These are phyloP conservation scores for Venturia pyrina DNA, from an alignment of 2,329 filamentous ascomycete genomes.

Conservation along the genomic window DNA sequence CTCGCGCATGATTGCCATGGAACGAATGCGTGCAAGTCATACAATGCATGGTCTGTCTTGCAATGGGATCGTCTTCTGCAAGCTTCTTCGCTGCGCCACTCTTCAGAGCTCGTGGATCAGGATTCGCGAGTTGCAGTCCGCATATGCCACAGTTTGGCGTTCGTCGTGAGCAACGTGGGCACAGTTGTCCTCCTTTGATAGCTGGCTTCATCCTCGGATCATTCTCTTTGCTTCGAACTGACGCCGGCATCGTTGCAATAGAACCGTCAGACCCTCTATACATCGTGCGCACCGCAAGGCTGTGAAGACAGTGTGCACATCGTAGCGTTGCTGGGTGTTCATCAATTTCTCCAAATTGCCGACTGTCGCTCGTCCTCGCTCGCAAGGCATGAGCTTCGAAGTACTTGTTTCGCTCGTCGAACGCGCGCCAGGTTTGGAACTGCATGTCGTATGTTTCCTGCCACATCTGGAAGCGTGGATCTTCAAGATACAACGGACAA, in stretches of 20 bases:
- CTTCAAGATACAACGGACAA: conserved; percentile 65
- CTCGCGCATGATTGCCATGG: conserved; percentile 51
- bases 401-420: conserved; percentile 67
- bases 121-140: conserved; percentile 49
- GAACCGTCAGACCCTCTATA: conserved; percentile 27
- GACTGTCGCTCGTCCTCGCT: conserved; percentile 52
- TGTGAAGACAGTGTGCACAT: conserved; percentile 61
- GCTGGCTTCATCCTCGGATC: conserved; percentile 12
- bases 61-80: conserved; percentile 37
- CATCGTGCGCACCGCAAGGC: conserved; percentile 31
- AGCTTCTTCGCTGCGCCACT: conserved; percentile 24
- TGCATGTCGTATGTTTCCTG: conserved; percentile 63
- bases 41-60: conserved; percentile 49
- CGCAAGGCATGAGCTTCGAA: conserved; percentile 65
- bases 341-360: conserved; percentile 52
- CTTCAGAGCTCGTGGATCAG: conserved; percentile 40
- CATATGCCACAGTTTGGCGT: conserved; percentile 55
- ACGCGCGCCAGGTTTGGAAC: conserved; percentile 60
- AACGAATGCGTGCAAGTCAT: conserved; percentile 54
- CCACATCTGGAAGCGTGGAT: conserved; percentile 66
- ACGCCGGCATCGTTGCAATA: neutral
- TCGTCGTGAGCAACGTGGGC: conserved; percentile 50
- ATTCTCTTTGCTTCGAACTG: conserved; percentile 1
- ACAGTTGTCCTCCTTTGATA: conserved; percentile 39
- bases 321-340: conserved; percentile 63